Base-by-base conservation (phyloP, 176 grass and related monocot species). In the Oropetium thomaeum region DNA sequence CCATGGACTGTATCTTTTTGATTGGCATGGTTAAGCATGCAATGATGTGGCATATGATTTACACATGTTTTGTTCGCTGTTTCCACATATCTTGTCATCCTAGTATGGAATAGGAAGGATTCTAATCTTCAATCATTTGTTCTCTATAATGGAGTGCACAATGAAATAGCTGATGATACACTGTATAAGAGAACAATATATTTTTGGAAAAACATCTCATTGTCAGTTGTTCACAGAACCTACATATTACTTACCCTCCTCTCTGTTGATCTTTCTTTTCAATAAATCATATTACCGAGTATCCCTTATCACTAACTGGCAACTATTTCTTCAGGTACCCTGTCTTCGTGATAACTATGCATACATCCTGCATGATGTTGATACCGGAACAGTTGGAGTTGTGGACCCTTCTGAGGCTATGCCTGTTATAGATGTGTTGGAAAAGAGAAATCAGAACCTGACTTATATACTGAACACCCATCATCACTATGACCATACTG, bases 381-480 rank as follows among this genome's bases (percentile, higher is more conserved):
- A 99, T 86, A 99, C 96, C 65, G 91, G 96, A 72, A 99, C 91
- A 63, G 91, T 99, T 69, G 96, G 96, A 76, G 96, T 99, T 22
- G 96, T 99, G 32, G 96, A 99, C 70, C 96, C 96, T 79, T 92
- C 96, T 76, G 96, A 99, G 86, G 91, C 96, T 67, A 74, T 72
- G 64, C 96, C 96, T 69, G 76, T 99, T 41, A 99, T 99, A 86
- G 84, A 92, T 38, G 89, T 79, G 62, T 72, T 99, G 37, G 83
- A 99, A 75, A 90, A 86, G 39, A 90, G 85, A 78, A 99, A 99
- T 80, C 96, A 99, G 65, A 99, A 99, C 82, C 84, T 99, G 81
- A 99, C 91, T 65, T 99, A 99, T 79, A 99, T 99, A 86, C 54
- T 99, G 43, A 99, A 99, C 51, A 99, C 96, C 31, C 96, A 99